Evolutionary conservation across 495 filamentous ascomycete species (phyloP), one percentile per base, ranked within the genome.

Genomic region (Staphylotrichum tortipilum): DNA sequence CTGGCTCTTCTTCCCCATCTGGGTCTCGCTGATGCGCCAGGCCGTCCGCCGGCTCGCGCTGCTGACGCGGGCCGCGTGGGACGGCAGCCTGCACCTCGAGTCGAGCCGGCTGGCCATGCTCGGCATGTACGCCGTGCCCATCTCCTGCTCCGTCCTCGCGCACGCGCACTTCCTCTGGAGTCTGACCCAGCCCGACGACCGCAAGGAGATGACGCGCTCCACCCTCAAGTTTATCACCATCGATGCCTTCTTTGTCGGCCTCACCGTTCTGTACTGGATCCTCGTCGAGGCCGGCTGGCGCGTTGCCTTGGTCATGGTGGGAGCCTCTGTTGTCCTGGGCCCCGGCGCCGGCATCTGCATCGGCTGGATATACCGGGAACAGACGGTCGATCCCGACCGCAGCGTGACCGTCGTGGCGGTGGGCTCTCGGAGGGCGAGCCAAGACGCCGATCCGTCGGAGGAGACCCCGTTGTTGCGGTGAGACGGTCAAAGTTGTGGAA

Each of bases 1-100:
- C 22, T 72, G 68, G 69, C 58, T 72, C 9, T 60, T 71, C 48
- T 72, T 70, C 49, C 69, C 69, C 7, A 30, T 70, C 14, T 70
- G 60, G 60, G 65, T 70, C 5, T 61, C 65, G 23, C 24, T 62
- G 11, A 38, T 64, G 29, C 62, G 67, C 18, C 53, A 60, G 49
- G 52, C 42, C 15, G 57, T 65, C 14, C 58, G 65, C 23, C 46
- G 49, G 19, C 8, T 58, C 1, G 39, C 55, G 34, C 28, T 56
- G 7, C 9, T 40, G 15, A 40, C 57, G 22, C 15, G 47, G 4
- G 53, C 49, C 15, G 23, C 40, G 17, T 57, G 54, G 52, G 31
- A 49, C 36, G 50, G 19, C 17, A 52, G 51, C 36, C 47, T 66
- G 26, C 63, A 71, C 34, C 54, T 69, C 29, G 68, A 71, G 30